A percentile compares a stretch with the other conserved stretches of the same genome.
phyloP scores from a whole-genome alignment of 2,329 filamentous ascomycete genomes.

The Emydomyces testavorans region DNA sequence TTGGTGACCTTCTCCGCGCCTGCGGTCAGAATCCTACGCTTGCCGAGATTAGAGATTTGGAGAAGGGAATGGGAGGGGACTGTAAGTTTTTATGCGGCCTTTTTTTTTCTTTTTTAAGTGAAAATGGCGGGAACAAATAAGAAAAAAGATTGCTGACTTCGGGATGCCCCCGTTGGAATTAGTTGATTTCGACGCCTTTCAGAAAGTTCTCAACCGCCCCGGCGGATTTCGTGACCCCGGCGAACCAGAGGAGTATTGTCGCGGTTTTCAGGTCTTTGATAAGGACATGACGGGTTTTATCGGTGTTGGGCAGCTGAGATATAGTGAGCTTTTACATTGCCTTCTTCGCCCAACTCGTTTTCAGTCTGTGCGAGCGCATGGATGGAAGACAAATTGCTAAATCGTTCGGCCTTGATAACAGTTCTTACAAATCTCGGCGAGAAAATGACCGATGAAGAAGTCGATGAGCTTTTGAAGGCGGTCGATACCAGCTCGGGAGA shows the following conservation, averaged over 20 bases:
- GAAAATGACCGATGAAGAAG: slow-evolving; percentile 99
- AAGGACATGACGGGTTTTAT: slow-evolving; percentile 98
- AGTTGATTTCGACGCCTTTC: slow-evolving; percentile 98
- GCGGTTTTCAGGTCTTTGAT: slow-evolving; percentile 98
- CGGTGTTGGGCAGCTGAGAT: slow-evolving; percentile 92
- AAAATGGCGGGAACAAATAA: background rate
- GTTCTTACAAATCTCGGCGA: slow-evolving; percentile 95
- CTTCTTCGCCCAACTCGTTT: background rate
- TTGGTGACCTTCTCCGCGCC: slow-evolving; percentile 88
- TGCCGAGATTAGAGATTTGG: slow-evolving; percentile 80
- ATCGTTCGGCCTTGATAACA: slow-evolving; percentile 17
- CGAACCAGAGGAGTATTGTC: slow-evolving; percentile 95
- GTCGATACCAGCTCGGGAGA: slow-evolving; percentile 93
- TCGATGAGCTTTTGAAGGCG: slow-evolving; percentile 95
- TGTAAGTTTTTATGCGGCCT: slow-evolving; percentile 52
- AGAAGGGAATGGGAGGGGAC: slow-evolving; percentile 78
- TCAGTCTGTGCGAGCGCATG: background rate
- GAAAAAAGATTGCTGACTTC: background rate
- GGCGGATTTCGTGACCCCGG: slow-evolving; percentile 97
- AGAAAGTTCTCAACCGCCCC: slow-evolving; percentile 90
- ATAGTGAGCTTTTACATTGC: slow-evolving; percentile 41
- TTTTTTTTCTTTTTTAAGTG: background rate
- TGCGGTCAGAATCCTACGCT: slow-evolving; percentile 97
- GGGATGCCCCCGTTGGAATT: background rate
- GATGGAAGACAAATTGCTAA: background rate